phyloP scores from a whole-genome alignment of 2,329 filamentous ascomycete genomes.

The Colletotrichum ledebouriae region DNA sequence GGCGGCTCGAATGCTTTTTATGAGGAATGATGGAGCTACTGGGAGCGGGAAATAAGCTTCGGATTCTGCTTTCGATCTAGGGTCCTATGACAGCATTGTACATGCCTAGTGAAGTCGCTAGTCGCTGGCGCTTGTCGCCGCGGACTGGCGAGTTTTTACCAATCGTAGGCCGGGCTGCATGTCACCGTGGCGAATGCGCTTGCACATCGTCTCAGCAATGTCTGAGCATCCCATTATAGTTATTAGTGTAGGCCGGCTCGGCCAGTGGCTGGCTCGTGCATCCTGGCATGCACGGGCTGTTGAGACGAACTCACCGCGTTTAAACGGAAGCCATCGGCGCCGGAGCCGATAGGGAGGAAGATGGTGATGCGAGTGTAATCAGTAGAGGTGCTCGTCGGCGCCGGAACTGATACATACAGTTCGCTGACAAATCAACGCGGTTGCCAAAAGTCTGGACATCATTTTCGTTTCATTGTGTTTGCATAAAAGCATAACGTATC shows the following conservation, averaged over 20 bases:
- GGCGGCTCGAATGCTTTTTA: background rate
- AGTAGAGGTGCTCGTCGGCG: too few relatives aligned
- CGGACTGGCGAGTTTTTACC: conserved; percentile 7
- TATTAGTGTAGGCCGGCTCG: background rate
- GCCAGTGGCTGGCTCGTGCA: conserved; percentile 27
- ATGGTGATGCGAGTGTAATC: background rate
- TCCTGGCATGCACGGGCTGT: background rate
- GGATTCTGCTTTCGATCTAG: conserved; percentile 14
- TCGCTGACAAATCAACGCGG: too few relatives aligned
- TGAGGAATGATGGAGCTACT: background rate
- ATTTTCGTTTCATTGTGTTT: too few relatives aligned
- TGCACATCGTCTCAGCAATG: conserved; percentile 35
- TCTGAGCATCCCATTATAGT: conserved; percentile 21
- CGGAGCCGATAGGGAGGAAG: background rate
- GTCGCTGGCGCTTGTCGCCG: background rate
- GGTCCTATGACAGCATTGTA: conserved; percentile 40
- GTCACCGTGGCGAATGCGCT: conserved; percentile 22
- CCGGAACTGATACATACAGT: too few relatives aligned
- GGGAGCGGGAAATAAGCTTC: conserved; percentile 24
- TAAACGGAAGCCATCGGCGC: background rate
- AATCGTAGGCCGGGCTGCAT: conserved; percentile 20
- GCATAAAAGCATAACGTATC: too few relatives aligned
- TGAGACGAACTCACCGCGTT: conserved; percentile 8
- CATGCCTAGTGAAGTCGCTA: conserved; percentile 33
- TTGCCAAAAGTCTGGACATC: too few relatives aligned